A percentile compares a stretch with the other conserved stretches of the same genome.
Conservation (phyloP, 2,329 filamentous ascomycete genomes). For the Neodidymelliopsis sp. region DNA sequence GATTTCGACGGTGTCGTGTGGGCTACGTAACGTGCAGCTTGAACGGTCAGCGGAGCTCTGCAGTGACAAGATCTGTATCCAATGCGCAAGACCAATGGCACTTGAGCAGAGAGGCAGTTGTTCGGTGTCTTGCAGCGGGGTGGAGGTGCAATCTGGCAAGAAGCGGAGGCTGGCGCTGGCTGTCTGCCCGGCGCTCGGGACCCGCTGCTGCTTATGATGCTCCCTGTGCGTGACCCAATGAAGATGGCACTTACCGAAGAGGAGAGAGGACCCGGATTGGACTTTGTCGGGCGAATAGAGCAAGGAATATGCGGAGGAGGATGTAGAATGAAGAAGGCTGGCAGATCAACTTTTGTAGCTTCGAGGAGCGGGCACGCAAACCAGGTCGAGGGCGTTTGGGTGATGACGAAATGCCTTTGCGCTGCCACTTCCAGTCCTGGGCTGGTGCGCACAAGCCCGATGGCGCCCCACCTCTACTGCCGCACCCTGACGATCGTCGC, state of each 20-base stretch:
- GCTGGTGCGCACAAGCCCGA: slow-evolving; percentile 32
- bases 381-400: slow-evolving; percentile 38
- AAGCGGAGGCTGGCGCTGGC: slow-evolving; percentile 38
- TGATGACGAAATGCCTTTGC: slow-evolving; percentile 47
- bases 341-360: slow-evolving; percentile 33
- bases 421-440: slow-evolving; percentile 28
- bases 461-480: slow-evolving; percentile 21
- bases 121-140: slow-evolving; percentile 27
- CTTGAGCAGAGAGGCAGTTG: slow-evolving; percentile 21
- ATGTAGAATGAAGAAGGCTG: slow-evolving; percentile 15
- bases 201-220: slow-evolving; percentile 40
- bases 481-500: slow-evolving; percentile 40
- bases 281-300: slow-evolving; percentile 4
- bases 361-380: slow-evolving; percentile 36
- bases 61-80: slow-evolving; percentile 16
- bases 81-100: slow-evolving; percentile 21
- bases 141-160: slow-evolving; percentile 46
- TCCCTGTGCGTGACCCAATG: slow-evolving; percentile 31
- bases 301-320: slow-evolving; percentile 7
- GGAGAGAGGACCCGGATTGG: slow-evolving; percentile 21
- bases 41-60: slow-evolving; percentile 37
- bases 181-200: slow-evolving; percentile 33
- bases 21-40: slow-evolving; percentile 32
- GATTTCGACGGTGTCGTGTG: slow-evolving; percentile 39
- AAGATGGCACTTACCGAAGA: slow-evolving; percentile 39